Conservation (phyloP, 2,329 filamentous ascomycete genomes). For the Neurospora crassa region DNA sequence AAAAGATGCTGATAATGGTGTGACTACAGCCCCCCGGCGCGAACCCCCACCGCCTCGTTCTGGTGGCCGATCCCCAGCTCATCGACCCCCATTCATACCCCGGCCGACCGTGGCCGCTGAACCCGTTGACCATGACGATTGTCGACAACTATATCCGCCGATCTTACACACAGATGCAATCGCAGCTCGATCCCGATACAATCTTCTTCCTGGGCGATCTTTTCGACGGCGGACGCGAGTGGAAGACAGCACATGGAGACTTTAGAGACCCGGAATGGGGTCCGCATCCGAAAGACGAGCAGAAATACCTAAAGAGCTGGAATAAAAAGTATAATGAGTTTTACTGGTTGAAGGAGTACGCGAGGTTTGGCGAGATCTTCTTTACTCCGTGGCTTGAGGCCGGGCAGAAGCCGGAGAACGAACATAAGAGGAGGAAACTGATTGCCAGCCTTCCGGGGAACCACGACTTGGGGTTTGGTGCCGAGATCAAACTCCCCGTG, state of each 20-base stretch:
- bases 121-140: slow-evolving; percentile 44
- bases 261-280: slow-evolving; percentile 52
- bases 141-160: slow-evolving; percentile 87
- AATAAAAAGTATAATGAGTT: slow-evolving; percentile 67
- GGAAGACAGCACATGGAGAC: slow-evolving; percentile 61
- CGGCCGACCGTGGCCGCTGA: slow-evolving; percentile 56
- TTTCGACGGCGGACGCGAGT: slow-evolving; percentile 93
- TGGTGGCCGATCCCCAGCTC: slow-evolving; percentile 84
- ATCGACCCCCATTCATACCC: slow-evolving; percentile 95
- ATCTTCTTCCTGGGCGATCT: slow-evolving; percentile 88
- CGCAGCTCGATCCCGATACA: slow-evolving; percentile 70
- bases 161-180: slow-evolving; percentile 70
- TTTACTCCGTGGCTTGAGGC: slow-evolving; percentile 57
- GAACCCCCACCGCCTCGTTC: slow-evolving; percentile 71
- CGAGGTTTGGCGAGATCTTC: slow-evolving; percentile 79
- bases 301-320: slow-evolving; percentile 51
- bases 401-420: slow-evolving; percentile 42
- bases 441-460: slow-evolving; percentile 86
- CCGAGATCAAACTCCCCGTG: slow-evolving; percentile 70
- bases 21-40: slow-evolving; percentile 54
- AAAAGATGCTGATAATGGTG: slow-evolving; percentile 11
- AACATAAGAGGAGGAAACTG: slow-evolving; percentile 63
- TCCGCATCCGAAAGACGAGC: slow-evolving; percentile 41
- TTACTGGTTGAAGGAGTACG: slow-evolving; percentile 83
- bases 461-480: slow-evolving; percentile 87